Conservation (phyloP, 352 stramenopile genomes). For the Globisporangium carolinianum region DNA sequence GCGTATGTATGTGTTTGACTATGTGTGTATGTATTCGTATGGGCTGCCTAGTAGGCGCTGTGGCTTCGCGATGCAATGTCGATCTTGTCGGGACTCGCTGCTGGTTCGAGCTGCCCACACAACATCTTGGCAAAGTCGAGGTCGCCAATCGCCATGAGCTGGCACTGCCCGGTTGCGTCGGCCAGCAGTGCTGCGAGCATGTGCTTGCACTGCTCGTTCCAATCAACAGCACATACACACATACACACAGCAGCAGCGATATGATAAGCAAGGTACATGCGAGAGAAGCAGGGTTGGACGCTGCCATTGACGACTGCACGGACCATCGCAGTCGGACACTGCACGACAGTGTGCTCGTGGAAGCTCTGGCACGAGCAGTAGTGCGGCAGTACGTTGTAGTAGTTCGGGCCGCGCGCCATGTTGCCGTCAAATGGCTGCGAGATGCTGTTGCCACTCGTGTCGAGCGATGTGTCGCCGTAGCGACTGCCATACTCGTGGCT, state of each 20-base stretch:
- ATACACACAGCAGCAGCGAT: neutral
- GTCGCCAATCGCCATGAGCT: constrained; percentile 47
- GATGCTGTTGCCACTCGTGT: too few relatives aligned
- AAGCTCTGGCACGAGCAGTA: constrained; percentile 61
- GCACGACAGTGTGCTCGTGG: constrained; percentile 28
- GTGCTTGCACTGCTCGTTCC: constrained; percentile 53
- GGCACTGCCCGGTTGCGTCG: constrained; percentile 38
- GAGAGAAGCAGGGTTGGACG: too few relatives aligned
- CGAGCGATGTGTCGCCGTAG: neutral
- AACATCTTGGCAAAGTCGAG: constrained; percentile 56
- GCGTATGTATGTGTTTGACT: too few relatives aligned
- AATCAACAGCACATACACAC: neutral
- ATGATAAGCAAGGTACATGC: neutral
- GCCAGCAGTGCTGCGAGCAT: constrained; percentile 56
- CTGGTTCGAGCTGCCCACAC: constrained; percentile 20
- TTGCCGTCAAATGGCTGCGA: constrained; percentile 41
- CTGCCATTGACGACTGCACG: neutral
- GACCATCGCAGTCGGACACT: constrained; percentile 50
- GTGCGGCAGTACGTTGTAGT: constrained; percentile 70
- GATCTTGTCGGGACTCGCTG: neutral
- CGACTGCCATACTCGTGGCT: too few relatives aligned
- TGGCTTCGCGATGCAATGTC: too few relatives aligned
- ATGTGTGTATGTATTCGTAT: neutral
- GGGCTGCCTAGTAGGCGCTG: neutral
- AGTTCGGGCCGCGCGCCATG: constrained; percentile 40